These are phyloP conservation scores for Rhodamnia rubescens DNA, from an alignment of 345 rosid genomes.

Conservation along the genomic window DNA sequence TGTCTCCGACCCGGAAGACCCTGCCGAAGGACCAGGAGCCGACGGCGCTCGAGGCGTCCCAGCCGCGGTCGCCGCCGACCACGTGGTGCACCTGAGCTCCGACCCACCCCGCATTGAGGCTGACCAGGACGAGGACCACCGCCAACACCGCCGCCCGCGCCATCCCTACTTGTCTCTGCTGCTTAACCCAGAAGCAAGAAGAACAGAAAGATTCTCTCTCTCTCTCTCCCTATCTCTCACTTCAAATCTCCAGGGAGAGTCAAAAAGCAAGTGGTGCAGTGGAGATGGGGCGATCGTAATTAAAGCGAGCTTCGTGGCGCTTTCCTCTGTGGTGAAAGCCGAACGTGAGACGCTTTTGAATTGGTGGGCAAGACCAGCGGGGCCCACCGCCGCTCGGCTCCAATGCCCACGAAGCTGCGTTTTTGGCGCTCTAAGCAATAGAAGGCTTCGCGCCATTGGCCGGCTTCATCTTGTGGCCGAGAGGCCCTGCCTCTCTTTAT, in stretches of 20 bases:
- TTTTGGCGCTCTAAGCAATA: not conserved
- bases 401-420: not conserved
- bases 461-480: not conserved
- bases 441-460: not conserved
- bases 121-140: not conserved
- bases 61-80: constrained; percentile 62
- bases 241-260: not conserved
- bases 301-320: not conserved
- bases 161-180: not conserved
- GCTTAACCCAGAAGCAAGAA: not conserved
- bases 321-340: not conserved
- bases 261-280: not conserved
- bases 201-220: not conserved
- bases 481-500: not conserved
- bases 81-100: constrained; percentile 47
- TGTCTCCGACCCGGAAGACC: constrained; percentile 13
- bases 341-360: not conserved
- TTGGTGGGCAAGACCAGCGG: not conserved
- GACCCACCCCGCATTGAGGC: constrained; percentile 8
- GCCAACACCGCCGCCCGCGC: not conserved
- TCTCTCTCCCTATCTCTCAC: not conserved
- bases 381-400: not conserved
- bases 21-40: constrained; percentile 40
- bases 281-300: not conserved
- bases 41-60: constrained; percentile 33